Conservation (phyloP, 306 rosid genomes). For the Dalbergia oliveri region DNA sequence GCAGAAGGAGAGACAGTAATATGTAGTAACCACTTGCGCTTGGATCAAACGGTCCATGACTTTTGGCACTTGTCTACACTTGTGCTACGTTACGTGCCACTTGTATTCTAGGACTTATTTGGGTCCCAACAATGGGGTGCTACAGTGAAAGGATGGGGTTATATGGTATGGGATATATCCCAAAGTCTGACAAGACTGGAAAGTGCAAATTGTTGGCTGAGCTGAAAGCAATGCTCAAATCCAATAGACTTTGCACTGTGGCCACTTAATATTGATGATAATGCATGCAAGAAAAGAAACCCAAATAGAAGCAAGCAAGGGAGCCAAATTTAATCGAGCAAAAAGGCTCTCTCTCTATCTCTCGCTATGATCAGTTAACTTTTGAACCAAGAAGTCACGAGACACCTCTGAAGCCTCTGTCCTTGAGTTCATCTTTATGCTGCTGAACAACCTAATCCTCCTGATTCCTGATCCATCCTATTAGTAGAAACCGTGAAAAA, state of each 20-base stretch:
- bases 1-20: not conserved
- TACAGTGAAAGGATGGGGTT: conserved; percentile 46
- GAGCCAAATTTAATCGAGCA: conserved; percentile 53
- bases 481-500: conserved; percentile 65
- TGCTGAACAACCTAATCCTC: conserved; percentile 77
- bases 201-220: conserved; percentile 55
- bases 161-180: conserved; percentile 55
- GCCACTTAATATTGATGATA: conserved; percentile 62
- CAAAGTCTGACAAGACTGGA: conserved; percentile 41
- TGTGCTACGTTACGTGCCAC: conserved; percentile 47
- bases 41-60: conserved; percentile 45
- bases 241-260: conserved; percentile 56
- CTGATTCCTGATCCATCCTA: conserved; percentile 63
- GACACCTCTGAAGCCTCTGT: conserved; percentile 74
- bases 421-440: conserved; percentile 80
- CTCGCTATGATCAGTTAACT: conserved; percentile 46
- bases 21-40: not conserved
- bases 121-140: conserved; percentile 45
- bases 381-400: conserved; percentile 87
- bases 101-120: conserved; percentile 40
- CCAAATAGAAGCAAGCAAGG: conserved; percentile 54
- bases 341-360: conserved; percentile 41
- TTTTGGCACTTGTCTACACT: conserved; percentile 42
- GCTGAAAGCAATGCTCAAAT: conserved; percentile 47
- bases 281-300: conserved; percentile 61